Evolutionary conservation across 2,329 filamentous ascomycete species (phyloP).

Genomic region (Gaeumannomyces sp.): DNA sequence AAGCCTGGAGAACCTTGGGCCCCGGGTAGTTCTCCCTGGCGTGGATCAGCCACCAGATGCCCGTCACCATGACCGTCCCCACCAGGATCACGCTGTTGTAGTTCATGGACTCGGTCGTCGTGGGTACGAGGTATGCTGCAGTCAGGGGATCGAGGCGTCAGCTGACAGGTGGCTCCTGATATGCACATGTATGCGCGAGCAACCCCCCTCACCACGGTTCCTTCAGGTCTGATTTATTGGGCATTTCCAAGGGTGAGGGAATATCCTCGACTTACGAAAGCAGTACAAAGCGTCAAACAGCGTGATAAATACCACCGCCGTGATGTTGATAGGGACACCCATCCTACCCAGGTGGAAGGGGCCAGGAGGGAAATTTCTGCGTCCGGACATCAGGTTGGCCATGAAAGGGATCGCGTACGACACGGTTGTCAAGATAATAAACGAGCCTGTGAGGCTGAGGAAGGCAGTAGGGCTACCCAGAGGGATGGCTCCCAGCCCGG

Average conservation of each 20-base stretch:
- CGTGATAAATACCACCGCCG: conserved; percentile 45
- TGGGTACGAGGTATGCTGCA: conserved; percentile 35
- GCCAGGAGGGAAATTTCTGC: conserved; percentile 44
- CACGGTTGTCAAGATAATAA: conserved; percentile 48
- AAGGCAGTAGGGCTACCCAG: conserved; percentile 49
- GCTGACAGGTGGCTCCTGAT: background rate
- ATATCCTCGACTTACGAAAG: conserved; percentile 39
- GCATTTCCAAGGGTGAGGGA: background rate
- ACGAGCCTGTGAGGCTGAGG: conserved; percentile 50
- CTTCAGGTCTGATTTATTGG: background rate
- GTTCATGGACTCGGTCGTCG: conserved; percentile 38
- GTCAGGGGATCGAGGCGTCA: conserved; percentile 9
- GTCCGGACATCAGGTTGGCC: conserved; percentile 46
- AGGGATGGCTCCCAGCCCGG: conserved; percentile 50
- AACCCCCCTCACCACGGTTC: too few species aligned
- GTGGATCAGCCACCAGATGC: conserved; percentile 44
- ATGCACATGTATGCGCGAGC: background rate
- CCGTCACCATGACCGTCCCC: conserved; percentile 39
- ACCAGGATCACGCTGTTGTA: conserved; percentile 50
- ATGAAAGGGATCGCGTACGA: conserved; percentile 44
- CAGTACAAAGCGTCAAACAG: conserved; percentile 55
- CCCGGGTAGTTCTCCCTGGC: conserved; percentile 42
- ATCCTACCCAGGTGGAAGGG: conserved; percentile 46
- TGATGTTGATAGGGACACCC: conserved; percentile 43
- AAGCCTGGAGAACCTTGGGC: conserved; percentile 40